phyloP scores from a whole-genome alignment of 129 eudicot species.

The Saposhnikovia divaricata region DNA sequence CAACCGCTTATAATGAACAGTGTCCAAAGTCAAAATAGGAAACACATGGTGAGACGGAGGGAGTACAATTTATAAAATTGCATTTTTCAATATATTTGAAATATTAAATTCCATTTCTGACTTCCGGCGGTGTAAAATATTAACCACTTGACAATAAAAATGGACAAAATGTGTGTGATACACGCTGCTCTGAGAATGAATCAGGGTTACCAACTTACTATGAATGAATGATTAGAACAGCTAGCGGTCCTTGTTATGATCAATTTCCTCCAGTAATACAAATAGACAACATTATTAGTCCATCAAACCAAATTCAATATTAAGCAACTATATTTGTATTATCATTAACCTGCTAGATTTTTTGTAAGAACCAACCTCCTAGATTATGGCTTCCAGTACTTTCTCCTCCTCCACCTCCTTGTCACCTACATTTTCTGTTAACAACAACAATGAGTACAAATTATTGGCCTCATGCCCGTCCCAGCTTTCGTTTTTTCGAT shows the following conservation, averaged over 20 bases:
- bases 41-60: too few relatives aligned
- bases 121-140: too few relatives aligned
- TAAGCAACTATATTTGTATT: background rate
- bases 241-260: background rate
- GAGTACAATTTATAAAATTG: too few relatives aligned
- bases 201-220: too few relatives aligned
- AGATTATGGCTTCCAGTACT: background rate
- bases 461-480: background rate
- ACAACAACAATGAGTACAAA: background rate
- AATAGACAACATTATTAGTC: background rate
- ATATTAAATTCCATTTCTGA: too few relatives aligned
- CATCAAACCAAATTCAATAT: background rate
- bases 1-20: too few relatives aligned
- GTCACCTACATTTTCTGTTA: background rate
- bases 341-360: background rate
- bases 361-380: background rate
- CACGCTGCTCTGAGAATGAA: too few relatives aligned
- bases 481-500: background rate
- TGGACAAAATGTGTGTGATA: too few relatives aligned
- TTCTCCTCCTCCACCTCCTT: background rate
- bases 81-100: too few relatives aligned
- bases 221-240: background rate
- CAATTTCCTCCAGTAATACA: background rate
- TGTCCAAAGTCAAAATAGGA: too few relatives aligned
- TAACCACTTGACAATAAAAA: too few relatives aligned